Base-by-base conservation (phyloP, 2,329 filamentous ascomycete species). In the Venturia oleaginea region DNA sequence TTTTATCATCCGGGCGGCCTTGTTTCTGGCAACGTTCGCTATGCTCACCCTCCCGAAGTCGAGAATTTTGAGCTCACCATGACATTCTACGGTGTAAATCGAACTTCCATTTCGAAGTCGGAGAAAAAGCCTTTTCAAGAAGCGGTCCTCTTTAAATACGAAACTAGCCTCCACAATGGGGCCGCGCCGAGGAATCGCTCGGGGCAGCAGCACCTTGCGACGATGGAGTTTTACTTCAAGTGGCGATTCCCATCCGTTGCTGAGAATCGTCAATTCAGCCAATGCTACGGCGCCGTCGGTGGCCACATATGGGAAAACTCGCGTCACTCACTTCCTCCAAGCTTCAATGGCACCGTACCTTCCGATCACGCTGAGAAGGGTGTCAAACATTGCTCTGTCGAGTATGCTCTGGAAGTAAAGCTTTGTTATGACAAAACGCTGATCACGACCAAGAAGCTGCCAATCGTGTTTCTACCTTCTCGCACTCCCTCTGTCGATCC, bases 201-300 rank as follows among this genome's bases (percentile, higher is more conserved):
- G 15, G 59, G 37, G 37, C 40, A 43, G 34, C 40, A 43, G 37
- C 34, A 60, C 34, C 27, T 60, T 32, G 40, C 59, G 24, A 32
- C 51, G 7, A 57, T 57, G 51, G 51, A 57, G 59, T 60, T 60
- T 40, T 40, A 40, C 37, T 60, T 60, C 59, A 60, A 57, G n/a
- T 57, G 51, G 51, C 51, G 59, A 27, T 60, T 60, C 34, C 59
- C 59, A 27, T 60, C 59, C 17, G 40, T 40, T 15, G 40, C 59
- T 19, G 59, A 60, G 37, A 60, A 60, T 22, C 34, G 59, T 8
- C 40, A 40, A 13, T 60, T 60, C 59, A 60, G 34, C 34, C 59
- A 60, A 32, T 32, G 27, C 40, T 43, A 30, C 22, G 59, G 59
- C 22, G n/a, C 59, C 15, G 13, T n/a, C 7, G 59, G 34, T 15